A percentile compares a stretch with the other conserved stretches of the same genome.
Evolutionary conservation across 2,329 filamentous ascomycete genomes (phyloP).

Genomic region (Verticillium albo-atrum): DNA sequence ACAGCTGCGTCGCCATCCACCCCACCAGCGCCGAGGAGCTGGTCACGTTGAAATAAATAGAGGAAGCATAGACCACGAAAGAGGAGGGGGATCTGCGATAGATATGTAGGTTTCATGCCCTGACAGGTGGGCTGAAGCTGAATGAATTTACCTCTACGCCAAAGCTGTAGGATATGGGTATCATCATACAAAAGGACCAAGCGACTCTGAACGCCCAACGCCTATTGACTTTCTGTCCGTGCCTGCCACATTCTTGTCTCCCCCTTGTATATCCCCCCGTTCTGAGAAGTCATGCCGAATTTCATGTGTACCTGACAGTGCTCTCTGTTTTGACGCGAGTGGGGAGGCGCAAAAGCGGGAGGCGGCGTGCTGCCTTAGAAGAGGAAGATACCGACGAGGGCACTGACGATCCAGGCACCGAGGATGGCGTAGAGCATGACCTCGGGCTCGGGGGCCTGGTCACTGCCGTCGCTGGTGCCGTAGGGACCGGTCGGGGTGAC

Average conservation of each 20-base stretch:
- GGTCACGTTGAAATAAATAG: conserved; percentile 55
- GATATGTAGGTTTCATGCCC: neutral
- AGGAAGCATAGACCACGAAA: neutral
- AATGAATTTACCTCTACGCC: neutral
- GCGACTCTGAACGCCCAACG: neutral
- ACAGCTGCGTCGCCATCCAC: conserved; percentile 71
- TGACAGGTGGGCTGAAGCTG: neutral
- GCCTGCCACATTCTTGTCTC: neutral
- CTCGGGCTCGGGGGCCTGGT: neutral
- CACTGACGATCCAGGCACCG: conserved; percentile 2
- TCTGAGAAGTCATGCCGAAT: neutral
- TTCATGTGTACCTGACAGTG: neutral
- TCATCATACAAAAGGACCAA: neutral
- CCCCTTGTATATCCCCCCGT: neutral
- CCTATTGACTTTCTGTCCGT: neutral
- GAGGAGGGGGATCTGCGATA: neutral
- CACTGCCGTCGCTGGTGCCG: neutral
- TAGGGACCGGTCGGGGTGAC: neutral
- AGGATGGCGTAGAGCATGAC: neutral
- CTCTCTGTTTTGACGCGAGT: neutral
- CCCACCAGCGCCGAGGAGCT: conserved; percentile 73
- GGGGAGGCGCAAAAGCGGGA: neutral
- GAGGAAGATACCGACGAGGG: neutral
- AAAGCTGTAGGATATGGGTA: neutral
- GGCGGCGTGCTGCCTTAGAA: neutral